phyloP scores from a whole-genome alignment of 2,329 filamentous ascomycete genomes.

The Botryotinia calthae region DNA sequence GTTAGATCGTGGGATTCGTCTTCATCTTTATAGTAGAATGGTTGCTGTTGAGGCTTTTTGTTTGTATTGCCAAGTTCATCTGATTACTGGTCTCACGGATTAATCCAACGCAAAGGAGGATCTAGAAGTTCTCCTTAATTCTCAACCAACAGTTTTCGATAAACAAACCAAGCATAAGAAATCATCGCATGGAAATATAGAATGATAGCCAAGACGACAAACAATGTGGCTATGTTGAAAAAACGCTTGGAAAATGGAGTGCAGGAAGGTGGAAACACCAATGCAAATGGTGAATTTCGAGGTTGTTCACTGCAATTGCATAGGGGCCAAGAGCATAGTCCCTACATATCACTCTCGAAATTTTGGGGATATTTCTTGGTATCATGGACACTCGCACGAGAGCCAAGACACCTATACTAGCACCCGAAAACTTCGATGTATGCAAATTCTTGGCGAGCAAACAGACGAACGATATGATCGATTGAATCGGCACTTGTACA shows the following conservation, averaged over 20 bases:
- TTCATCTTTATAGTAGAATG: constrained; percentile 9
- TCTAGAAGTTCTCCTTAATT: neutral
- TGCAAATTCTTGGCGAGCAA: neutral
- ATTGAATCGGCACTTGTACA: neutral
- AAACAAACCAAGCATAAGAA: neutral
- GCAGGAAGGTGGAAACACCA: neutral
- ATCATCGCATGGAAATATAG: neutral
- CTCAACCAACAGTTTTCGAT: neutral
- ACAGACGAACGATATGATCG: neutral
- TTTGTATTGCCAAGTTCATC: neutral
- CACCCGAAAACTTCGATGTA: neutral
- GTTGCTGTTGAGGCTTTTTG: neutral
- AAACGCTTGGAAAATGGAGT: neutral
- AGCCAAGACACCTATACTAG: neutral
- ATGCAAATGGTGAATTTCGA: neutral
- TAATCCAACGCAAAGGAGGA: neutral
- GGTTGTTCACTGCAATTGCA: neutral
- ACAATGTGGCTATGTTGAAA: neutral
- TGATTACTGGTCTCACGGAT: neutral
- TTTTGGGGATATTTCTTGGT: neutral
- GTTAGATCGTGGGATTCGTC: neutral
- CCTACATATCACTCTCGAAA: neutral
- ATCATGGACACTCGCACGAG: neutral
- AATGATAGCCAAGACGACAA: neutral
- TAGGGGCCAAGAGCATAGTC: neutral